Base-by-base conservation (phyloP, 306 rosid genomes). In the Morella rubra region DNA sequence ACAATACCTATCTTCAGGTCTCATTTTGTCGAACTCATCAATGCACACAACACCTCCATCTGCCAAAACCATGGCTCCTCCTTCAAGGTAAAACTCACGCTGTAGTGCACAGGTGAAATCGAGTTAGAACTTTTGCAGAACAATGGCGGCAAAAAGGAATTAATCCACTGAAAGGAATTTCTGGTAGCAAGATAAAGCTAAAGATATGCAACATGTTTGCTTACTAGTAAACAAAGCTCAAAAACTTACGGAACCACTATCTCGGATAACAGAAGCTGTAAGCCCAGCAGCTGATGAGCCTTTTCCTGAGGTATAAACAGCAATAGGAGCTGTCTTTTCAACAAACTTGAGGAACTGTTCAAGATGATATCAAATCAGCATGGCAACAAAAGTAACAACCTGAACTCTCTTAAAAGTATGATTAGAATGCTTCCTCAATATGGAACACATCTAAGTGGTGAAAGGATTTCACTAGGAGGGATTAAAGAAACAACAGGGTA, bases 41-140 rank as follows among this genome's bases (percentile, higher is more conserved):
- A 95, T 95, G 80, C 99, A 95, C 67, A 95, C 99, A 86, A 92
- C 97, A 74, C 97, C 99, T 45, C 99, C 99, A 81, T 95, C 99
- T 19, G 97, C 99, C 90, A 95, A 88, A 84, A 95, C 97, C 99
- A 95, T 92, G 70, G 99, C 99, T 73, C 99, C 99, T 83, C 99
- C 99, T 89, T 95, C 99, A 78, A 95, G 99, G 86, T 95, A 95
- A 83, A 95, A 95, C 83, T 95, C 99, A 18, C 97, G 96, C 99
- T 95, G 85, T 75, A 82, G 74, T 73, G 58, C 50, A 83, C 77
- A 76, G 8, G 73, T 45, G 60, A 55, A 74, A 27, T 54, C 55
- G 44, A 83, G 78, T 82, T 44, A 84, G 84, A 64, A 59, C 44
- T 76, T 13, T 75, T 16, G 74, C 60, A 15, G 58, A 20, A 16